Percentiles rank a stretch among this genome's conserved stretches.
phyloP scores from a whole-genome alignment of 495 filamentous ascomycete genomes.

The Alectoria sarmentosa region DNA sequence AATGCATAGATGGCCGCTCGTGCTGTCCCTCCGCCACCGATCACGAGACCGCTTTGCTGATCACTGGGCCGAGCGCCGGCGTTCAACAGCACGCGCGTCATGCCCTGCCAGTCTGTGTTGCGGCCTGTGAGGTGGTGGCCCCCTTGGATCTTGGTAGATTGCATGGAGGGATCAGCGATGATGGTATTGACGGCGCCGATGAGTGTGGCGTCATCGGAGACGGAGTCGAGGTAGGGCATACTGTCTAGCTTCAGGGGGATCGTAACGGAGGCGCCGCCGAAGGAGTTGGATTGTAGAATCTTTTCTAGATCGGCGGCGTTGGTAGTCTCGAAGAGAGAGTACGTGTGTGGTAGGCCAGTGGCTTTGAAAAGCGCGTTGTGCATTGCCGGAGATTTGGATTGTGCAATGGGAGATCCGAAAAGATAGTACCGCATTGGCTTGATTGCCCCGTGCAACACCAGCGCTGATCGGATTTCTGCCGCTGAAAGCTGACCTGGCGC shows the following conservation, averaged over 20 bases:
- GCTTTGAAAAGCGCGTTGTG: conserved; percentile 81
- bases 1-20: conserved; percentile 87
- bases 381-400: conserved; percentile 76
- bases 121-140: conserved; percentile 61
- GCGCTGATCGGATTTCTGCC: conserved; percentile 71
- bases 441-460: conserved; percentile 75
- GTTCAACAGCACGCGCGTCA: conserved; percentile 71
- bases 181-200: conserved; percentile 98
- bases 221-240: conserved; percentile 70
- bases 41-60: conserved; percentile 54
- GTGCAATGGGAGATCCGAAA: conserved; percentile 75
- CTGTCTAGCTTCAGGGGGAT: conserved; percentile 92
- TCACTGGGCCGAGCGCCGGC: conserved; percentile 50
- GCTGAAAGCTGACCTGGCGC: conserved; percentile 93
- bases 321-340: conserved; percentile 71
- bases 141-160: conserved; percentile 25
- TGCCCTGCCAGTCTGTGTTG: conserved; percentile 97
- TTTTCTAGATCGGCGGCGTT: conserved; percentile 54
- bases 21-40: conserved; percentile 88
- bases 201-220: conserved; percentile 66
- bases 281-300: conserved; percentile 62
- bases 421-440: conserved; percentile 71
- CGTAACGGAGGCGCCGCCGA: conserved; percentile 91
- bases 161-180: conserved; percentile 41
- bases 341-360: conserved; percentile 80